Percentiles rank a stretch among this genome's conserved stretches.
Conservation (phyloP, 2,329 filamentous ascomycete species). For the Microcyclospora tardicrescens region DNA sequence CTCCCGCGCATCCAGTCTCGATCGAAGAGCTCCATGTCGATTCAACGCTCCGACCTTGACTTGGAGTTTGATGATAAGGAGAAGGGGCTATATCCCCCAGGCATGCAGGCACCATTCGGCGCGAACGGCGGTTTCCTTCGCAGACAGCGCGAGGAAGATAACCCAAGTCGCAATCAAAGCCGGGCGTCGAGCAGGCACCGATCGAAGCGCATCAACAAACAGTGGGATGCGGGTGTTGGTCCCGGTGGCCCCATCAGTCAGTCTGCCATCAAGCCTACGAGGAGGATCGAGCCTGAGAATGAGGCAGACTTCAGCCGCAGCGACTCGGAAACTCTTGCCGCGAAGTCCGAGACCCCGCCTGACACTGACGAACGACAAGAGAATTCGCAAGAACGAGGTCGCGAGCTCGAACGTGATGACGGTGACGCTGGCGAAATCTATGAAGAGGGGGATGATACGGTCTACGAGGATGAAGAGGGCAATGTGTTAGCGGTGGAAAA, state of each 20-base stretch:
- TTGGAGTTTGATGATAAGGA: constrained; percentile 43
- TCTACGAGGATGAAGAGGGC: constrained; percentile 77
- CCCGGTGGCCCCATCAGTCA: constrained; percentile 80
- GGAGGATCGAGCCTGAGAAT: constrained; percentile 19
- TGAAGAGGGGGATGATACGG: constrained; percentile 63
- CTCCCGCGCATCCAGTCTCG: constrained; percentile 73
- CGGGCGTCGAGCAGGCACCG: constrained; percentile 55
- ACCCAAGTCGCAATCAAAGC: constrained; percentile 45
- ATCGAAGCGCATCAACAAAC: constrained; percentile 42
- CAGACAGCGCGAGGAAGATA: constrained; percentile 64
- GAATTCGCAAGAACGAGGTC: background rate
- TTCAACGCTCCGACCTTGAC: constrained; percentile 52
- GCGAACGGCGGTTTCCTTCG: constrained; percentile 66
- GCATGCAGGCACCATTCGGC: constrained; percentile 58
- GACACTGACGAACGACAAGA: constrained; percentile 19
- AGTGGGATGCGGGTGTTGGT: constrained; percentile 53
- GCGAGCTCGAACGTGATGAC: constrained; percentile 11
- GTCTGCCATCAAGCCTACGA: constrained; percentile 69
- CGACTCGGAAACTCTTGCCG: constrained; percentile 31
- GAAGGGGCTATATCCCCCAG: constrained; percentile 45
- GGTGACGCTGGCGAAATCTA: constrained; percentile 50
- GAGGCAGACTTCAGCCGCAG: constrained; percentile 26
- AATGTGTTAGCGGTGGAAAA: constrained; percentile 63
- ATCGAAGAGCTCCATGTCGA: constrained; percentile 65
- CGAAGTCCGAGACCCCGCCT: constrained; percentile 26